Conservation (phyloP, 257 asterid species). For the Lantana camara region DNA sequence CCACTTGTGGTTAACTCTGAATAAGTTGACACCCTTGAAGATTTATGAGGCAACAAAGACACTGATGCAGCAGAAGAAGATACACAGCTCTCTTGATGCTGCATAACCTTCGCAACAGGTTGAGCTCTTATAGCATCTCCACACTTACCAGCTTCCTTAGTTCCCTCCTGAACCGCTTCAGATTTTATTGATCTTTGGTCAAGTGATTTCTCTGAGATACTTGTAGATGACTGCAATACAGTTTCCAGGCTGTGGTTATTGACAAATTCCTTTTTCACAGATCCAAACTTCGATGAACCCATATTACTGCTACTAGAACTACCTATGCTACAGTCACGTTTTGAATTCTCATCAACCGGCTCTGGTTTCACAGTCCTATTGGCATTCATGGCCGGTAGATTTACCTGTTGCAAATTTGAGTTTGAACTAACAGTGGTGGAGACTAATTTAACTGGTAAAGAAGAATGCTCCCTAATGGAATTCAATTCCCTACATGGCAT, state of each 20-base stretch:
- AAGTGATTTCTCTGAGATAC: slow-evolving; percentile 40
- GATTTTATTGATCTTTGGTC: slow-evolving; percentile 51
- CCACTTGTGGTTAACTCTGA: slow-evolving; percentile 51
- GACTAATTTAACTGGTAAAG: slow-evolving; percentile 32
- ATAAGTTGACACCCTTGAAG: slow-evolving; percentile 41
- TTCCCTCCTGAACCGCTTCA: slow-evolving; percentile 48
- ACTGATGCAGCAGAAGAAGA: slow-evolving; percentile 52
- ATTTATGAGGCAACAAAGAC: slow-evolving; percentile 57
- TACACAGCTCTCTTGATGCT: slow-evolving; percentile 59
- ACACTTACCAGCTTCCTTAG: slow-evolving; percentile 27
- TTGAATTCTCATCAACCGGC: slow-evolving; percentile 56
- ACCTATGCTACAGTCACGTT: slow-evolving; percentile 39
- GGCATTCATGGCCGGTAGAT: slow-evolving; percentile 28
- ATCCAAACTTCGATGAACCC: slow-evolving; percentile 37
- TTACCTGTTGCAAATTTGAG: slow-evolving; percentile 33
- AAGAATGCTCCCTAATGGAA: slow-evolving; percentile 34
- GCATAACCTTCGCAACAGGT: slow-evolving; percentile 47
- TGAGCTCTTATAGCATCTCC: slow-evolving; percentile 25
- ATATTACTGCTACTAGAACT: slow-evolving; percentile 39
- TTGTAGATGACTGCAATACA: slow-evolving; percentile 30
- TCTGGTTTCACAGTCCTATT: slow-evolving; percentile 60
- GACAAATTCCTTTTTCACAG: slow-evolving; percentile 48
- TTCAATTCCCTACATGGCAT: slow-evolving; percentile 34
- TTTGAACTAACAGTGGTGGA: slow-evolving; percentile 27
- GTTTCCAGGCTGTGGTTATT: slow-evolving; percentile 37